Conservation (phyloP, 225 moss, liverwort and hornwort genomes). For the Ulota crispa region DNA sequence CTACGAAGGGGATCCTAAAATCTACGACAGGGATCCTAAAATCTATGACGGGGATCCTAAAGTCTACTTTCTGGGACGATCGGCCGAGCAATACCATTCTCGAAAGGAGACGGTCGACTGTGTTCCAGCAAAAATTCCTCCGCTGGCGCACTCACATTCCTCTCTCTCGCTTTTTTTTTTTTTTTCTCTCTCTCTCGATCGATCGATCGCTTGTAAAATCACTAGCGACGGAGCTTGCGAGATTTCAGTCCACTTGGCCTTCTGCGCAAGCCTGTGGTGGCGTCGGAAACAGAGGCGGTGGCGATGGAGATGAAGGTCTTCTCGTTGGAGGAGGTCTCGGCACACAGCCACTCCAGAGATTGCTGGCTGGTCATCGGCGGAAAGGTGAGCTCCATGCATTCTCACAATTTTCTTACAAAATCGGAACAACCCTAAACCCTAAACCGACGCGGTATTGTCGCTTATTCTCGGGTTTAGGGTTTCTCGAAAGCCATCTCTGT, state of each 20-base stretch:
- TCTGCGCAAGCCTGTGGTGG: background rate
- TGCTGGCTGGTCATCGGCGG: constrained; percentile 71
- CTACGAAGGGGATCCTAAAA: too few species aligned
- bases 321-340: constrained; percentile 56
- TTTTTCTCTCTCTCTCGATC: background rate
- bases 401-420: background rate
- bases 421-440: background rate
- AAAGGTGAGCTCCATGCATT: constrained; percentile 35
- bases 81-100: too few species aligned
- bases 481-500: background rate
- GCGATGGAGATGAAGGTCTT: constrained; percentile 44
- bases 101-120: too few species aligned
- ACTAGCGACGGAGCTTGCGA: background rate
- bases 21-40: too few species aligned
- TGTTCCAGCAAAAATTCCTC: background rate
- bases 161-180: too few species aligned
- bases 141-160: background rate
- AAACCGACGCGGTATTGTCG: background rate
- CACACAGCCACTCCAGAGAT: constrained; percentile 57
- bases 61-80: too few species aligned
- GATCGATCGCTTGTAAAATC: background rate
- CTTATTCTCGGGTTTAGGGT: constrained; percentile 15
- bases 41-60: too few species aligned
- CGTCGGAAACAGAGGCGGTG: constrained; percentile 13
- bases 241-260: background rate